These are phyloP conservation scores for Calonectria leucothoes DNA, from an alignment of 2,329 filamentous ascomycete species.

Conservation along the genomic window DNA sequence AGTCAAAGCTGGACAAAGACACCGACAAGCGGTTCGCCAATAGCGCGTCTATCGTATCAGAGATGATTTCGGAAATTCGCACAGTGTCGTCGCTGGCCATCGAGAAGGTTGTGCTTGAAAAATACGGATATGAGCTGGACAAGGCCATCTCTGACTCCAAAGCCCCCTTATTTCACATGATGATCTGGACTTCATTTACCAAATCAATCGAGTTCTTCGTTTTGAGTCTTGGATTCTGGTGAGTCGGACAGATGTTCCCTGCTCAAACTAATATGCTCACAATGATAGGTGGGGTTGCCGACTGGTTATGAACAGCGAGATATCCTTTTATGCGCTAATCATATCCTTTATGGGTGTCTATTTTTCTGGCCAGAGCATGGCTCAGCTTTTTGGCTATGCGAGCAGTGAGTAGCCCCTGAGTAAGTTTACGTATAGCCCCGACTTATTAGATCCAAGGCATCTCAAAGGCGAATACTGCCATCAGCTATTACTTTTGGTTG, in stretches of 20 bases:
- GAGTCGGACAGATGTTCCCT: background rate
- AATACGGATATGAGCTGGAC: constrained; percentile 44
- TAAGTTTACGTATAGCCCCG: no score
- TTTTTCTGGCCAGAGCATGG: constrained; percentile 52
- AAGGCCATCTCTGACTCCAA: constrained; percentile 35
- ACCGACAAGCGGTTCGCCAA: constrained; percentile 45
- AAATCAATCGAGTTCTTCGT: constrained; percentile 49
- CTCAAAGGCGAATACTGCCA: constrained; percentile 59
- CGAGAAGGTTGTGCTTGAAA: constrained; percentile 44
- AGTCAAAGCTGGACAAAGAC: constrained; percentile 50
- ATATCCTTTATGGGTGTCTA: constrained; percentile 63
- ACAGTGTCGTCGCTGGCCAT: constrained; percentile 55
- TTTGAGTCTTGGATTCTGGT: constrained; percentile 53
- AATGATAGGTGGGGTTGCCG: background rate
- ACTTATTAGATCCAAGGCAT: background rate
- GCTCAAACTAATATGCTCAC: background rate
- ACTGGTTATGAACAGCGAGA: constrained; percentile 34
- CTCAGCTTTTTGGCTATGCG: constrained; percentile 55
- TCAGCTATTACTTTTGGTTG: constrained; percentile 61
- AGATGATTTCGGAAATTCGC: constrained; percentile 50
- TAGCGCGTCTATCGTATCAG: constrained; percentile 54
- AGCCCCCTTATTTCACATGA: constrained; percentile 43
- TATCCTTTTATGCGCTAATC: constrained; percentile 62
- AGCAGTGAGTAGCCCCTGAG: constrained; percentile 49
- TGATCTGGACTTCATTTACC: constrained; percentile 48